Evolutionary conservation across 2,329 filamentous ascomycete species (phyloP), one percentile per base, ranked within the genome.

Genomic region (Ceratocystis eucalypticola): DNA sequence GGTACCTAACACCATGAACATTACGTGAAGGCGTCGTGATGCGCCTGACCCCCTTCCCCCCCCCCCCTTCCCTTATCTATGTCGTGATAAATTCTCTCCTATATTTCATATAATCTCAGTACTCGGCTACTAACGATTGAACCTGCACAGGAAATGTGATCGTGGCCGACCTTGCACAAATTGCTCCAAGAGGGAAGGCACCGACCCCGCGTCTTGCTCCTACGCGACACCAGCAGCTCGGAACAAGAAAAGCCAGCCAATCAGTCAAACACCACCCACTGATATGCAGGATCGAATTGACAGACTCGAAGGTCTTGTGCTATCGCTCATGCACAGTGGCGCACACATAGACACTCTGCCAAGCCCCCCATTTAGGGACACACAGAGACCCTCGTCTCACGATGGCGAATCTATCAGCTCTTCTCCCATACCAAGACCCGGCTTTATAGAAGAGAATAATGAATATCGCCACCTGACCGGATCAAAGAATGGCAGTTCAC

Each of bases 271-370:
- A 41, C 81, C 76, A 71, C 91, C 93, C 62, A 92, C 96, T 81
- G 93, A 96, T 76, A 96, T 97, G 93, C 93, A 97, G 78, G 96
- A 95, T 74, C 88, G 94, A 74, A 97, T 97, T 77, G 92, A 97
- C 79, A 85, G 93, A 72, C 81, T 97, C 70, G 93, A 97, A 81
- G 88, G 89, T 71, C 79, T 97, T 74, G 93, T 97, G 69, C 77
- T 97, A 70, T 95, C 91, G 33, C 77, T 97, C 73, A 96, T 97
- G 93, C 93, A 93, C 73, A 92, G 89, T 74, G 90, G 90, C 67
- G 77, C 82, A 69, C 79, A 77, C 65, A 72, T 80, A 65, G 80
- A 83, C 61, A 70, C 76, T 7, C 37, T 44, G 25, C 53, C 50
- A n/a, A 64, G 63, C n/a, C 61, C 61, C 12, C n/a, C 61, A 2